Percentiles rank a stretch among this genome's conserved stretches.
Conservation (phyloP, 1,284 basidiomycete genomes). For the Xerocomus amazonicus region DNA sequence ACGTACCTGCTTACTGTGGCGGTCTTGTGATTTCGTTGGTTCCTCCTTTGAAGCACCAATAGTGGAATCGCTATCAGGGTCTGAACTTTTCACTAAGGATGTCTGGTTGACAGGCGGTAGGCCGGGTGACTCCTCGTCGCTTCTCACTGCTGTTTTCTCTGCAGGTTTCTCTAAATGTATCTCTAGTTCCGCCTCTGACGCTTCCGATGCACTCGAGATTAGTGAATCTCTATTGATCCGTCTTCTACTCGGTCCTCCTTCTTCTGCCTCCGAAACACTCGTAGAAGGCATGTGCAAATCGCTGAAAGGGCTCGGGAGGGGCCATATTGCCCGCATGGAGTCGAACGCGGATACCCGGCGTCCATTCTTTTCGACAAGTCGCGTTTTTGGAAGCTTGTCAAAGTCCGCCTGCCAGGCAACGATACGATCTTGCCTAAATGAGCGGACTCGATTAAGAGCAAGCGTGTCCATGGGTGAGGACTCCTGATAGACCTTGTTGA, state of each 20-base stretch:
- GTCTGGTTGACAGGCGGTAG: slow-evolving; percentile 5
- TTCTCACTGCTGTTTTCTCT: slow-evolving; percentile 24
- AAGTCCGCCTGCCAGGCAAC: slow-evolving; percentile 96
- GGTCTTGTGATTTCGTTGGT: slow-evolving; percentile 20
- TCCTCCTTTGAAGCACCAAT: slow-evolving; percentile 68
- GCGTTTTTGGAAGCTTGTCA: slow-evolving; percentile 67
- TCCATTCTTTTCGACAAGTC: slow-evolving; percentile 44
- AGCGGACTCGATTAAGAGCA: slow-evolving; percentile 83
- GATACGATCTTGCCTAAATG: slow-evolving; percentile 88
- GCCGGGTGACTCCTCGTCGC: slow-evolving; percentile 20
- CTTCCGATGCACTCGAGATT: slow-evolving; percentile 58
- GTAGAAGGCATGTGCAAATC: slow-evolving; percentile 55
- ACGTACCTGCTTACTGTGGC: slow-evolving; percentile 28
- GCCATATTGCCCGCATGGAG: slow-evolving; percentile 68
- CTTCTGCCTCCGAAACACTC: slow-evolving; percentile 77
- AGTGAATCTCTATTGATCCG: slow-evolving; percentile 54
- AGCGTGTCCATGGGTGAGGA: slow-evolving; percentile 83
- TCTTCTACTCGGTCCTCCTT: slow-evolving; percentile 43
- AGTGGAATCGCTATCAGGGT: slow-evolving; percentile 84
- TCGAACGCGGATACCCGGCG: slow-evolving; percentile 61
- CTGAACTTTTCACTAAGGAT: slow-evolving; percentile 37
- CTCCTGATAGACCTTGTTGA: slow-evolving; percentile 80
- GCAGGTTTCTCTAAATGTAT: slow-evolving; percentile 21
- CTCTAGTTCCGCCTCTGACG: slow-evolving; percentile 46
- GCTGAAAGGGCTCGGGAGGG: slow-evolving; percentile 50